A percentile compares a stretch with the other conserved stretches of the same genome.
These are phyloP conservation scores for Cladophialophora yegresii DNA, from an alignment of 2,329 filamentous ascomycete species.

Conservation along the genomic window DNA sequence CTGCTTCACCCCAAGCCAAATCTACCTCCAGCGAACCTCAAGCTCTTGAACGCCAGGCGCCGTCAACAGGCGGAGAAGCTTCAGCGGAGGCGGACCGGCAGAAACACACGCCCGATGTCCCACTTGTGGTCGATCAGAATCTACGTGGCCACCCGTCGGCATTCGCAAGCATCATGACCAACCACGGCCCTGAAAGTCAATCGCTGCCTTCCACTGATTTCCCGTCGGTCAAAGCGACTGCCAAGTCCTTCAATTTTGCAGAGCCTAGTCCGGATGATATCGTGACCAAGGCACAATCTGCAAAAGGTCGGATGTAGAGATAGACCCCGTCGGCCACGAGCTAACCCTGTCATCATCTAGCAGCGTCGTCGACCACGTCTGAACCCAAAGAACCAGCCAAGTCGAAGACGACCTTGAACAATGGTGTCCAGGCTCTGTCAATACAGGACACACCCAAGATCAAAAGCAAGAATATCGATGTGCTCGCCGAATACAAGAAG, in stretches of 20 bases:
- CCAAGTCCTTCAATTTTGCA: slow-evolving; percentile 64
- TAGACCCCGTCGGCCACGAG: slow-evolving; percentile 42
- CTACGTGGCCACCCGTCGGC: slow-evolving; percentile 31
- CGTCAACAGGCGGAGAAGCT: not conserved
- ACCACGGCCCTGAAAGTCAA: slow-evolving; percentile 10
- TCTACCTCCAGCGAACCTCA: not conserved
- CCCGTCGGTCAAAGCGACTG: slow-evolving; percentile 11
- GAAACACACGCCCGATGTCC: not conserved
- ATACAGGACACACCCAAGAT: slow-evolving; percentile 56
- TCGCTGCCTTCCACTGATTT: slow-evolving; percentile 12
- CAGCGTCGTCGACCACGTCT: slow-evolving; percentile 44
- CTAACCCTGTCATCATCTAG: slow-evolving; percentile 29
- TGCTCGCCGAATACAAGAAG: slow-evolving; percentile 76
- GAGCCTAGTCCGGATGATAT: slow-evolving; percentile 90
- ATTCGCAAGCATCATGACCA: slow-evolving; percentile 36
- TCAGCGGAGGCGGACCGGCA: not conserved
- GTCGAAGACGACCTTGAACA: slow-evolving; percentile 42
- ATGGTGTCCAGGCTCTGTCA: slow-evolving; percentile 52
- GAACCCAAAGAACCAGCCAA: slow-evolving; percentile 42
- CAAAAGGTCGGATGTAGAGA: slow-evolving; percentile 64
- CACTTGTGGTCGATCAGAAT: slow-evolving; percentile 5
- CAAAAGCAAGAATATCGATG: slow-evolving; percentile 78
- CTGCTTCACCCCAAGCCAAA: slow-evolving; percentile 12
- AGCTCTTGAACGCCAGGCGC: not conserved
- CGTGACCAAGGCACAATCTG: slow-evolving; percentile 76